Evolutionary conservation across 345 rosid genomes (phyloP).

Genomic region (Arabidopsis suecica): DNA sequence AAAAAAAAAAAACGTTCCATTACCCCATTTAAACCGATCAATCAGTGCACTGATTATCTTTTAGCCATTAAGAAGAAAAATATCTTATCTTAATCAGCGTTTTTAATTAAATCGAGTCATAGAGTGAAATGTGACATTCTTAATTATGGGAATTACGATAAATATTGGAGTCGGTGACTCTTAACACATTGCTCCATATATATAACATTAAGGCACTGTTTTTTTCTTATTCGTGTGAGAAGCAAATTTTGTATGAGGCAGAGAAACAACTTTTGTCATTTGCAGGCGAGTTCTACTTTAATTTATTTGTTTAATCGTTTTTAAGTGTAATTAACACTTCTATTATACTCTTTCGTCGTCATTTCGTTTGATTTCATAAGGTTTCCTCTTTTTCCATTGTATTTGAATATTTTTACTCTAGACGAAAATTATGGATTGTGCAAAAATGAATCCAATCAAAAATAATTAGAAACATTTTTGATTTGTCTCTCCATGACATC

Average conservation of each 20-base stretch:
- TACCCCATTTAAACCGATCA: slow-evolving; percentile 24
- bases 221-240: background rate
- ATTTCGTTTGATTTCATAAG: background rate
- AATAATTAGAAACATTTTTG: background rate
- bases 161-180: slow-evolving; percentile 14
- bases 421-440: slow-evolving; percentile 7
- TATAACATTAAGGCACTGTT: slow-evolving; percentile 5
- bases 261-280: slow-evolving; percentile 12
- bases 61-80: slow-evolving; percentile 14
- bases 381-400: slow-evolving; percentile 17
- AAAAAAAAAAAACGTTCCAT: slow-evolving; percentile 9
- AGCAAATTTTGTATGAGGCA: slow-evolving; percentile 23
- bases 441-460: slow-evolving; percentile 16
- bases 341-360: background rate
- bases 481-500: slow-evolving; percentile 54
- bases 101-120: slow-evolving; percentile 7
- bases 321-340: no score
- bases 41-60: slow-evolving; percentile 35
- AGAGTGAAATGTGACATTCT: slow-evolving; percentile 18
- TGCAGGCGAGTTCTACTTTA: slow-evolving; percentile 35
- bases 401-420: slow-evolving; percentile 35
- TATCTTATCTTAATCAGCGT: slow-evolving; percentile 20
- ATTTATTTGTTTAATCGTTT: background rate
- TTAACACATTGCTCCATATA: slow-evolving; percentile 28
- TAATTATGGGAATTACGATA: slow-evolving; percentile 27